Conservation (phyloP, 768 basidiomycete genomes). For the Tricholoma matsutake region DNA sequence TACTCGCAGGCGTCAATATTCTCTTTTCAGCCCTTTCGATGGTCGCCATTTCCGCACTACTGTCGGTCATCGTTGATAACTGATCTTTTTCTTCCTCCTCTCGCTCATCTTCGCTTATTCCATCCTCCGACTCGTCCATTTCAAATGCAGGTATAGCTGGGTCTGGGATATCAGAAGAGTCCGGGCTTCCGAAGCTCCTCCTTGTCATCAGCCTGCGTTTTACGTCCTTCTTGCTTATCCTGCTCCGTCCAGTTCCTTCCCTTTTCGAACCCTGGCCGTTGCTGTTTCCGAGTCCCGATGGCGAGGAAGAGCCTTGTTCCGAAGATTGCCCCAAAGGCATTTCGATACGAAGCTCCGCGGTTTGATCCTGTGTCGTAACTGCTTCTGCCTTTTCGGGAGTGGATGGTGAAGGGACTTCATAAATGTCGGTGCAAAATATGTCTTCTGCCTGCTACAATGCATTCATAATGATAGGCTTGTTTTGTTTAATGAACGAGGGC, state of each 20-base stretch:
- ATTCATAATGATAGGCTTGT: neutral
- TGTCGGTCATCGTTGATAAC: slow-evolving; percentile 38
- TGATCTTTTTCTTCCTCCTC: slow-evolving; percentile 36
- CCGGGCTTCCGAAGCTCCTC: slow-evolving; percentile 39
- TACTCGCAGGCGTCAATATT: slow-evolving; percentile 19
- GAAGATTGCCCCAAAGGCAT: neutral
- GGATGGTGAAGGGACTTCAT: neutral
- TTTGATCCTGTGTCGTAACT: neutral
- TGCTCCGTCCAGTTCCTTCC: slow-evolving; percentile 20
- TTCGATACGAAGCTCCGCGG: neutral
- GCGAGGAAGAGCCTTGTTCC: neutral
- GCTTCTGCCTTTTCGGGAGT: neutral
- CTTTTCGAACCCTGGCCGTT: neutral
- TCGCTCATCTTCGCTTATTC: slow-evolving; percentile 7
- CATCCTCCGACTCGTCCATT: neutral
- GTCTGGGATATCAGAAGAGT: slow-evolving; percentile 22
- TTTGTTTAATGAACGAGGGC: neutral
- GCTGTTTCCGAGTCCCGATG: neutral
- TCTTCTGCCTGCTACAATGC: neutral
- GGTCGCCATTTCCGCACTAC: slow-evolving; percentile 49
- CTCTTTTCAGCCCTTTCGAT: slow-evolving; percentile 47
- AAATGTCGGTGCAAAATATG: neutral
- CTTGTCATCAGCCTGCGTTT: slow-evolving; percentile 45
- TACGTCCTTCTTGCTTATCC: slow-evolving; percentile 55
- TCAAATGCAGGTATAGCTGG: slow-evolving; percentile 4